phyloP scores from a whole-genome alignment of 2,329 filamentous ascomycete genomes.

The Fusarium virguliforme region DNA sequence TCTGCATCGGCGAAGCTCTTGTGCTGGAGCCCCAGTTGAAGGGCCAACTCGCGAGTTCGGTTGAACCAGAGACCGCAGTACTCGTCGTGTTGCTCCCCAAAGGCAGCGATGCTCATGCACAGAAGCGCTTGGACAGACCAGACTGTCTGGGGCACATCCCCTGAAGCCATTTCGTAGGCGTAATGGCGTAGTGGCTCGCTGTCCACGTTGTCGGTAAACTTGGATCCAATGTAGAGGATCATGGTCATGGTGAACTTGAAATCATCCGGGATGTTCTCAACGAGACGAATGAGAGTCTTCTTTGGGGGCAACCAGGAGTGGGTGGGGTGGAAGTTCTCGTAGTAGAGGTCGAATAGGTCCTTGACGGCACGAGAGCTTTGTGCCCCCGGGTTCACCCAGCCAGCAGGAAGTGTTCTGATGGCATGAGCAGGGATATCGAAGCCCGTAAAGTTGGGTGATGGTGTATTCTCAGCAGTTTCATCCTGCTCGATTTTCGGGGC shows the following conservation, averaged over 20 bases:
- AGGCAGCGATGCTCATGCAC: constrained; percentile 40
- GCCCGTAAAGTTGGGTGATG: constrained; percentile 28
- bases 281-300: constrained; percentile 23
- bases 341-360: constrained; percentile 44
- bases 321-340: constrained; percentile 45
- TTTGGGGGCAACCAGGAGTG: constrained; percentile 47
- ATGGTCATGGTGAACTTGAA: constrained; percentile 29
- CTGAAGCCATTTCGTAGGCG: constrained; percentile 37
- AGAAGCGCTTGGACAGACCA: constrained; percentile 49
- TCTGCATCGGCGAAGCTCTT: constrained; percentile 40
- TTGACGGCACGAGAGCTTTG: constrained; percentile 3
- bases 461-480: constrained; percentile 19
- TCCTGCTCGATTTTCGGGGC: constrained; percentile 15
- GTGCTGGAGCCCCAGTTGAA: constrained; percentile 39
- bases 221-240: constrained; percentile 46
- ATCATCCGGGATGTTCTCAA: constrained; percentile 14
- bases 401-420: constrained; percentile 20
- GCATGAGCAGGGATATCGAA: constrained; percentile 12
- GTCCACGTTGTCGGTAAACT: constrained; percentile 32
- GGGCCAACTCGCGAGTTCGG: constrained; percentile 36
- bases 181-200: constrained; percentile 27
- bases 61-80: constrained; percentile 23
- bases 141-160: constrained; percentile 26
- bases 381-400: constrained; percentile 24
- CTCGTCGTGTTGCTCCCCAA: constrained; percentile 23